phyloP scores from a whole-genome alignment of 495 filamentous ascomycete genomes.

The Daldinia decipiens region DNA sequence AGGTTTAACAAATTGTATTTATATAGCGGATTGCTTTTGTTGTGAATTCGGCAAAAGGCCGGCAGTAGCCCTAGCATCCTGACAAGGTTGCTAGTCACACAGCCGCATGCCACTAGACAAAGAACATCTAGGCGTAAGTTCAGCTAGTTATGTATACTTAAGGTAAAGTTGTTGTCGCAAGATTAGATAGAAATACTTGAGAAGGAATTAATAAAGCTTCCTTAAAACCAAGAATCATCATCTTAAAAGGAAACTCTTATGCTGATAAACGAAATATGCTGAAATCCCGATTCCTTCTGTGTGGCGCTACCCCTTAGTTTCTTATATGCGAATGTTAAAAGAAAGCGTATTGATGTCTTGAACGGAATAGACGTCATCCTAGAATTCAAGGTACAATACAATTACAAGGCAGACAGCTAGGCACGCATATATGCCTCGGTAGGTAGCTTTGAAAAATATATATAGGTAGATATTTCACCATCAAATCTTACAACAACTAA shows the following conservation, averaged over 20 bases:
- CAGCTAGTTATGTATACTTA: too few species aligned
- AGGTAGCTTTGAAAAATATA: neutral
- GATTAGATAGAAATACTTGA: neutral
- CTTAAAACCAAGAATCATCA: neutral
- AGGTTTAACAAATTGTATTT: neutral
- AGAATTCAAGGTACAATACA: too few species aligned
- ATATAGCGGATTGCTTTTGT: neutral
- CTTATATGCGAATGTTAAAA: too few species aligned
- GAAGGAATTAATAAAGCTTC: neutral
- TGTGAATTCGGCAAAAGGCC: neutral
- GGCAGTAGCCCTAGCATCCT: neutral
- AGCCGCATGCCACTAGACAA: neutral
- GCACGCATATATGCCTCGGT: neutral
- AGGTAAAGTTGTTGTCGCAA: neutral
- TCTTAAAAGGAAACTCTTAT: too few species aligned
- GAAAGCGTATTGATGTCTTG: too few species aligned
- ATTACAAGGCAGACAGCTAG: neutral
- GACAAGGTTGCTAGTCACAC: neutral
- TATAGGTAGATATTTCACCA: neutral
- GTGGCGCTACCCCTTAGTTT: too few species aligned
- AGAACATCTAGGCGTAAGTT: neutral
- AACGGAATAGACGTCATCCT: too few species aligned
- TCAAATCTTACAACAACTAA: neutral
- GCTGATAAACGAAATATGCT: too few species aligned
- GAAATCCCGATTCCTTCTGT: too few species aligned